Conservation (phyloP, 805 yeast species). For the Candida pseudofarinosa region DNA sequence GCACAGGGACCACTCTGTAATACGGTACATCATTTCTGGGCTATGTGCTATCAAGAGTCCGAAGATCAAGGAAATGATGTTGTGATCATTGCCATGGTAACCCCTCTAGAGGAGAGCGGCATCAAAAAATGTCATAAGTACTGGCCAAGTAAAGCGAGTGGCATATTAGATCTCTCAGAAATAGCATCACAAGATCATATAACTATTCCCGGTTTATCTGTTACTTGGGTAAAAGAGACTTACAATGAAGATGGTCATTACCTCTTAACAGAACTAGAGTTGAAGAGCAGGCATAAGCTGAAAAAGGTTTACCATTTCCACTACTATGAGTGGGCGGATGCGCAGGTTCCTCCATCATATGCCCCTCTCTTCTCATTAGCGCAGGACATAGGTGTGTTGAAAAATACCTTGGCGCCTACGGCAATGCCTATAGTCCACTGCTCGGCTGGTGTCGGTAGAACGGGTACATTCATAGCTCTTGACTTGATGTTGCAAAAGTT, state of each 20-base stretch:
- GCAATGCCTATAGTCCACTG: slow-evolving; percentile 35
- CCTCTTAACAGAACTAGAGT: slow-evolving; percentile 21
- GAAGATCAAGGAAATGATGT: slow-evolving; percentile 19
- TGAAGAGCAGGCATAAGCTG: slow-evolving; percentile 12
- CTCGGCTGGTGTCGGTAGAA: slow-evolving; percentile 48
- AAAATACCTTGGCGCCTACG: slow-evolving; percentile 1
- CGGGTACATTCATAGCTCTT: slow-evolving; percentile 37
- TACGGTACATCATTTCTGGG: slow-evolving; percentile 47
- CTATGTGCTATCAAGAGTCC: slow-evolving; percentile 38
- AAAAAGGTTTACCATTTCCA: slow-evolving; percentile 37
- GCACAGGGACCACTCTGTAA: slow-evolving; percentile 59
- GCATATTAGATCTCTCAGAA: slow-evolving; percentile 16
- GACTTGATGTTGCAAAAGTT: slow-evolving; percentile 26
- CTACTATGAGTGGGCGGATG: slow-evolving; percentile 44
- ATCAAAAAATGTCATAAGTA: slow-evolving; percentile 39
- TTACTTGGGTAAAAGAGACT: slow-evolving; percentile 15
- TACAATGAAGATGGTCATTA: slow-evolving; percentile 16
- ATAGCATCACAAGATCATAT: slow-evolving; percentile 18
- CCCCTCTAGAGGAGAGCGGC: slow-evolving; percentile 48
- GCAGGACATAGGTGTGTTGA: slow-evolving; percentile 13
- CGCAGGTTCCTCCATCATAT: slow-evolving; percentile 32
- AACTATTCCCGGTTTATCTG: slow-evolving; percentile 12
- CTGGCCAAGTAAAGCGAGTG: slow-evolving; percentile 31
- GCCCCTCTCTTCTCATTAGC: slow-evolving; percentile 26
- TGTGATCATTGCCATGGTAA: slow-evolving; percentile 36